A percentile compares a stretch with the other conserved stretches of the same genome.
Conservation (phyloP, 176 grass and related monocot genomes). For the Triticum turgidum region DNA sequence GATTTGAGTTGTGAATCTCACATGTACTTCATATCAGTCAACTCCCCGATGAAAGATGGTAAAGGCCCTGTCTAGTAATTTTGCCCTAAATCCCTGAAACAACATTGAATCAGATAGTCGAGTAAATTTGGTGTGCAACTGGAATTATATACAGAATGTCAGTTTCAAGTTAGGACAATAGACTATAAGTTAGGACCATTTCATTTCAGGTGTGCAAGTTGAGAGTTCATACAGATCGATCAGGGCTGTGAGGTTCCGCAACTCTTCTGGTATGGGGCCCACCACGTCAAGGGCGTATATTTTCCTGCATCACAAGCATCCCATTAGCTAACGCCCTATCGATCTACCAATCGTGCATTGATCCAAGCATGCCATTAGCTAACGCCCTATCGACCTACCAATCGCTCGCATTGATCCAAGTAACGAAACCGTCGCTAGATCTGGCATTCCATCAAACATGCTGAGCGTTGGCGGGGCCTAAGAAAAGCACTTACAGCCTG, state of each 20-base stretch:
- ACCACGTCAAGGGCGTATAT: conserved; percentile 29
- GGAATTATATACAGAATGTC: not conserved
- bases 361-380: not conserved
- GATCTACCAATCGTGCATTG: no score
- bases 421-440: not conserved
- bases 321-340: not conserved
- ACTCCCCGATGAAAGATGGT: conserved; percentile 70
- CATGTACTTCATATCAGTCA: conserved; percentile 71
- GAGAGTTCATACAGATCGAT: conserved; percentile 50
- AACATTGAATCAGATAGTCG: not conserved
- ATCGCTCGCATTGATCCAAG: no score
- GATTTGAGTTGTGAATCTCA: conserved; percentile 20
- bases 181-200: not conserved
- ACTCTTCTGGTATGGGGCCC: conserved; percentile 60
- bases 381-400: not conserved
- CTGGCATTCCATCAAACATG: conserved; percentile 2
- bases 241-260: conserved; percentile 60
- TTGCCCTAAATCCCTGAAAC: conserved; percentile 52
- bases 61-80: conserved; percentile 73
- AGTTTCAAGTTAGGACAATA: not conserved
- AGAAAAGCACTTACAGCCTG: conserved; percentile 35
- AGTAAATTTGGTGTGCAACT: not conserved
- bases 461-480: not conserved
- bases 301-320: conserved; percentile 36
- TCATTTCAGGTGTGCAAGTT: not conserved